Evolutionary conservation across 495 filamentous ascomycete species (phyloP).

Genomic region (Podospora sp.): DNA sequence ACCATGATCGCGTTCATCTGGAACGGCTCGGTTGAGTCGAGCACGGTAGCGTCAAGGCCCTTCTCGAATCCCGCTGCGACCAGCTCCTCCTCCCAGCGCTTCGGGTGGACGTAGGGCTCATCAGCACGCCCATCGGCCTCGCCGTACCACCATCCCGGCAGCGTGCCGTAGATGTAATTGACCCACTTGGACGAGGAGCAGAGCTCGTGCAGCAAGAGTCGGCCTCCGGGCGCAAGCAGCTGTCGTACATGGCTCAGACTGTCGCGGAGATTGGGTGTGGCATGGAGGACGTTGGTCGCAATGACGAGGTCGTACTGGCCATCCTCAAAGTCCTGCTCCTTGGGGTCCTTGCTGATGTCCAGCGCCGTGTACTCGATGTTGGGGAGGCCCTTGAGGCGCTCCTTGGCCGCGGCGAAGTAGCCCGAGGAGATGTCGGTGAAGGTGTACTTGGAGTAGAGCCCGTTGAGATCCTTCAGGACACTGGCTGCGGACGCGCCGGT

Average conservation of each 20-base stretch:
- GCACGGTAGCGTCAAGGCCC: neutral
- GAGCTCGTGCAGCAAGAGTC: conserved; percentile 43
- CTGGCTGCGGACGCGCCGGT: conserved; percentile 53
- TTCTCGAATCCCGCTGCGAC: no score
- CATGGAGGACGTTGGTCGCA: conserved; percentile 55
- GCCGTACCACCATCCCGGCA: conserved; percentile 35
- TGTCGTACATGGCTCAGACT: conserved; percentile 38
- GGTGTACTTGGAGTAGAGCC: conserved; percentile 45
- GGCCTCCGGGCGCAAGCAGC: conserved; percentile 45
- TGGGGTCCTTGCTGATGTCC: conserved; percentile 53
- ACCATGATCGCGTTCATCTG: no score
- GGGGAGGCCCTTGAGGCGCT: conserved; percentile 41
- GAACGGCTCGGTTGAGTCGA: no score
- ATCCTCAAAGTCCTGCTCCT: conserved; percentile 51
- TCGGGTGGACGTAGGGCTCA: no score
- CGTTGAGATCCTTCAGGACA: conserved; percentile 40
- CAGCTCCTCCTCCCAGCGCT: no score
- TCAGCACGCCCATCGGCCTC: conserved; percentile 44
- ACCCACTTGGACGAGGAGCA: conserved; percentile 33
- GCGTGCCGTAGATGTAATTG: conserved; percentile 41
- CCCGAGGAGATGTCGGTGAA: conserved; percentile 57
- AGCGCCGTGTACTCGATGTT: conserved; percentile 50
- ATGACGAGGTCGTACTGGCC: conserved; percentile 57
- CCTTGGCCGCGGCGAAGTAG: conserved; percentile 53
- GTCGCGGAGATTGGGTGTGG: conserved; percentile 40